Conservation (phyloP, 140 eudicot species). For the Senecio squalidus region DNA sequence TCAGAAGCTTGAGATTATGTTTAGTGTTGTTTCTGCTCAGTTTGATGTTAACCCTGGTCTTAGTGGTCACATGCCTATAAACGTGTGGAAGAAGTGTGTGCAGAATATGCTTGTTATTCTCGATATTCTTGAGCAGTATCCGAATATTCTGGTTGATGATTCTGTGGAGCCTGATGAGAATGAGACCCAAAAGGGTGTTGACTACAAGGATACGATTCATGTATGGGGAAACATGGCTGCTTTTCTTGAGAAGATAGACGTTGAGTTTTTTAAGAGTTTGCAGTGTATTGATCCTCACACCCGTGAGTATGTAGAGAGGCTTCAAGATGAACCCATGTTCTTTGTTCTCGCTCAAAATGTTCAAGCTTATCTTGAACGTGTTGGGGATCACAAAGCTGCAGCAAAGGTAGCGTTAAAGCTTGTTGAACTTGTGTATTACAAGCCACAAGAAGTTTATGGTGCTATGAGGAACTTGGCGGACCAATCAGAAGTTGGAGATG, state of each 20-base stretch:
- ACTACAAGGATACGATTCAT: conserved; percentile 60
- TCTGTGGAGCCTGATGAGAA: conserved; percentile 83
- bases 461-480: conserved; percentile 87
- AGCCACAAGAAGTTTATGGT: conserved; percentile 82
- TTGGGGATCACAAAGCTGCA: conserved; percentile 73
- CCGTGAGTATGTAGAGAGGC: conserved; percentile 87
- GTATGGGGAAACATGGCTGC: conserved; percentile 96
- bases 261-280: conserved; percentile 79
- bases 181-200: conserved; percentile 82
- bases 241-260: conserved; percentile 76
- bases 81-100: conserved; percentile 91
- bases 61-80: conserved; percentile 87
- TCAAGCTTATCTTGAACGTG: conserved; percentile 64
- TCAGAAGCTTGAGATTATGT: conserved; percentile 87
- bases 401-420: conserved; percentile 79
- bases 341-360: conserved; percentile 78
- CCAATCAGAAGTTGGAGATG: conserved; percentile 38
- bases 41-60: conserved; percentile 90
- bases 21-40: conserved; percentile 87
- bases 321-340: conserved; percentile 74
- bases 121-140: conserved; percentile 67
- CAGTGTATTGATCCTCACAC: conserved; percentile 91
- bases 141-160: conserved; percentile 74
- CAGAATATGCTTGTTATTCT: conserved; percentile 74
- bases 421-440: conserved; percentile 82